Evolutionary conservation across 495 filamentous ascomycete species (phyloP).

Genomic region (Antarctomyces pellizariae): DNA sequence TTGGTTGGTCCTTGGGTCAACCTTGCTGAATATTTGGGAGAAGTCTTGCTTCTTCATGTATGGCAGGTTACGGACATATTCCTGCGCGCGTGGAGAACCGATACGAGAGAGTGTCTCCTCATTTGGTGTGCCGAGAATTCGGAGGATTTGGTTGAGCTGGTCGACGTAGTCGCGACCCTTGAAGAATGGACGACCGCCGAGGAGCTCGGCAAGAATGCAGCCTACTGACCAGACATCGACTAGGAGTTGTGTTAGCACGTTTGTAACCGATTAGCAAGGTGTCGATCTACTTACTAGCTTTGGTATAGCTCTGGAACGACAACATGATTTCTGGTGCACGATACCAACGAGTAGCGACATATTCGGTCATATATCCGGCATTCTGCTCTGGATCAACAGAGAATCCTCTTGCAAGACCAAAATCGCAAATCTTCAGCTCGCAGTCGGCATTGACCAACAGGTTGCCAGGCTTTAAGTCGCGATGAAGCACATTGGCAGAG

Average conservation of each 20-base stretch:
- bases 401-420: constrained; percentile 86
- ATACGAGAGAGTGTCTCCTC: constrained; percentile 89
- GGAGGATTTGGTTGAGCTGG: constrained; percentile 96
- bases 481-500: constrained; percentile 89
- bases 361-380: constrained; percentile 98
- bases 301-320: constrained; percentile 98
- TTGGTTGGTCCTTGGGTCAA: no score
- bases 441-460: constrained; percentile 95
- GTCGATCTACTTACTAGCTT: constrained; percentile 73
- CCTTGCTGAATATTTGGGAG: constrained; percentile 70
- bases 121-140: constrained; percentile 90
- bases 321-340: constrained; percentile 98
- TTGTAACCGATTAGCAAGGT: background rate
- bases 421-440: constrained; percentile 98
- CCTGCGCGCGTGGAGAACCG: constrained; percentile 84
- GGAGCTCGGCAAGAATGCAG: constrained; percentile 88
- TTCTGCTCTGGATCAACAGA: constrained; percentile 96
- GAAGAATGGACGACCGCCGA: constrained; percentile 94
- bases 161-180: constrained; percentile 98
- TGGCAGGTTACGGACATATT: constrained; percentile 94
- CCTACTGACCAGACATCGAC: constrained; percentile 98
- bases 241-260: constrained; percentile 15
- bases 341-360: constrained; percentile 96
- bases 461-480: constrained; percentile 93
- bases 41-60: constrained; percentile 89